A percentile compares a stretch with the other conserved stretches of the same genome.
phyloP scores from a whole-genome alignment of 192 early-diverging fungal genomes.

The Lunasporangiospora selenospora region DNA sequence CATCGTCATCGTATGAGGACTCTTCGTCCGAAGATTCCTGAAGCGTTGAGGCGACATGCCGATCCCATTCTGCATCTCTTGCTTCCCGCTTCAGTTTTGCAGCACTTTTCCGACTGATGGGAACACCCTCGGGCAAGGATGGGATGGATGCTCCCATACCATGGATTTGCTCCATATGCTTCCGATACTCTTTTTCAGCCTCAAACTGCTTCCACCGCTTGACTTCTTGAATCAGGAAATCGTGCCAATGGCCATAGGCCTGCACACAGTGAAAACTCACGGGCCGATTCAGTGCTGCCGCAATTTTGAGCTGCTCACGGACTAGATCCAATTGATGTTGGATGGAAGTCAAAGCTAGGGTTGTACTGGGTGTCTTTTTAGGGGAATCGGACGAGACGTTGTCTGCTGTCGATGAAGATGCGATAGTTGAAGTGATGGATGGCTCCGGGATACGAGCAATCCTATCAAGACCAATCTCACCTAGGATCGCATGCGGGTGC shows the following conservation, averaged over 20 bases:
- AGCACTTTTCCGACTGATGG: conserved; percentile 16
- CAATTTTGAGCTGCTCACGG: conserved; percentile 73
- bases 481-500: conserved; percentile 56
- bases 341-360: conserved; percentile 47
- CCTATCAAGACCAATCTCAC: conserved; percentile 72
- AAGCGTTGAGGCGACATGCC: conserved; percentile 40
- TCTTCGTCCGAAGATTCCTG: conserved; percentile 47
- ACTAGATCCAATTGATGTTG: conserved; percentile 63
- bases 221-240: conserved; percentile 52
- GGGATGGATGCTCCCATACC: not conserved
- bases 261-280: conserved; percentile 85
- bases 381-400: not conserved
- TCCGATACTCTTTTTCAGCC: conserved; percentile 15
- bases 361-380: conserved; percentile 47
- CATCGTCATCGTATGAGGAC: conserved; percentile 42
- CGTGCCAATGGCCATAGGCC: conserved; percentile 66
- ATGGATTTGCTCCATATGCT: conserved; percentile 30
- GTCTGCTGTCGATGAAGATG: not conserved
- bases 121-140: not conserved
- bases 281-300: conserved; percentile 62
- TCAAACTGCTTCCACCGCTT: conserved; percentile 26
- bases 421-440: not conserved
- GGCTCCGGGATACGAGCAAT: conserved; percentile 51
- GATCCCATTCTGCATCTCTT: conserved; percentile 35
- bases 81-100: conserved; percentile 30